phyloP scores from a whole-genome alignment of 495 filamentous ascomycete genomes.

The Penicillium manginii region DNA sequence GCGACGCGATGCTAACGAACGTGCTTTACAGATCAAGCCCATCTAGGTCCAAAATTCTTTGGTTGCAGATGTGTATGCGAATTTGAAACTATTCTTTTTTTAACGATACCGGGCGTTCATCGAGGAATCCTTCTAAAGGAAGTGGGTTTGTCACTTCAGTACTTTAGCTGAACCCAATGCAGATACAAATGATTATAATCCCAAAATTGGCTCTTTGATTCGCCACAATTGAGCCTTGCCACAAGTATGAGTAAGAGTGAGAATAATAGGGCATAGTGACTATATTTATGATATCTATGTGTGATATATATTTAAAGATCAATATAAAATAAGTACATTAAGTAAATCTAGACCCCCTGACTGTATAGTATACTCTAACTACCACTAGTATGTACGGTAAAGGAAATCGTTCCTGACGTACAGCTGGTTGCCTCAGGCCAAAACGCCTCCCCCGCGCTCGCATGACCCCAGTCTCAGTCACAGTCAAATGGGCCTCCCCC shows the following conservation, averaged over 20 bases:
- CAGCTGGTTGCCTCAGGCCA: conserved; percentile 21
- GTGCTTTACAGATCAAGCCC: conserved; percentile 68
- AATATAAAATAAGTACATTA: not conserved
- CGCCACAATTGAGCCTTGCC: not conserved
- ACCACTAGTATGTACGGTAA: too few species aligned
- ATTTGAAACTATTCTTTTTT: conserved; percentile 12
- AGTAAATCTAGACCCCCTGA: not conserved
- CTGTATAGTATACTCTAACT: not conserved
- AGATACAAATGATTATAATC: conserved; percentile 9
- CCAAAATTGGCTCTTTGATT: conserved; percentile 4
- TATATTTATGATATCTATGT: too few species aligned
- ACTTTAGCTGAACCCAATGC: conserved; percentile 1
- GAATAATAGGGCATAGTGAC: too few species aligned
- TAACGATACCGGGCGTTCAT: conserved; percentile 35
- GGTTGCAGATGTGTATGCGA: not conserved
- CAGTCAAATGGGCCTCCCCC: conserved; percentile 8
- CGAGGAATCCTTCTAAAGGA: conserved; percentile 12
- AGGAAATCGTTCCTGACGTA: conserved; percentile 20
- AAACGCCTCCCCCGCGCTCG: conserved; percentile 48
- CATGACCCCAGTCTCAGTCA: conserved; percentile 37
- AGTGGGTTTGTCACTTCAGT: conserved; percentile 1
- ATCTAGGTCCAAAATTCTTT: conserved; percentile 54
- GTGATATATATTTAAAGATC: too few species aligned
- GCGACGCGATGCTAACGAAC: conserved; percentile 6
- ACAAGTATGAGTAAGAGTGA: too few species aligned